Conservation (phyloP, 106 monocot genomes). For the Alisma plantagoaquatica region DNA sequence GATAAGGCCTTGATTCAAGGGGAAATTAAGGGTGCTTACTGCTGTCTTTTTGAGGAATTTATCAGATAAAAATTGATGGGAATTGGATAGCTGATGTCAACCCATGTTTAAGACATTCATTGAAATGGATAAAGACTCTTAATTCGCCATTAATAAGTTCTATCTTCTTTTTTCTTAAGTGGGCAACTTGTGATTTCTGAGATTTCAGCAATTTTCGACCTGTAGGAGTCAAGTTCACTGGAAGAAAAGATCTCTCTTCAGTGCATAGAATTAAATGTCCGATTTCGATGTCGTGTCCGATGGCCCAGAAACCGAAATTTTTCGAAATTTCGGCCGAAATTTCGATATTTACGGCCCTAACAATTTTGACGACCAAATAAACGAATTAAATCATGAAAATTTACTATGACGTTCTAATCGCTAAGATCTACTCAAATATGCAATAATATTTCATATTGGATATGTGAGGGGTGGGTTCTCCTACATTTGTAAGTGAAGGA, state of each 20-base stretch:
- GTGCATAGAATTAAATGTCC: no score
- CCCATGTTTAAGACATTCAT: constrained; percentile 63
- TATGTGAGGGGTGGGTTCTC: no score
- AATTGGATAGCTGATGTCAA: constrained; percentile 86
- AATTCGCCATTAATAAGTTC: constrained; percentile 59
- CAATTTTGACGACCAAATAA: no score
- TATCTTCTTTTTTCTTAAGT: constrained; percentile 85
- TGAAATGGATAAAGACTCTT: constrained; percentile 80
- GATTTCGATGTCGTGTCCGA: no score
- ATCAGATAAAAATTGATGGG: constrained; percentile 60
- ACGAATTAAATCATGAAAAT: no score
- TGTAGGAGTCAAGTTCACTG: constrained; percentile 46
- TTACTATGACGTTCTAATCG: no score
- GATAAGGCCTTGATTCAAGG: constrained; percentile 71
- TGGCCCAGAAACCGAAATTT: no score
- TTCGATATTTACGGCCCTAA: no score
- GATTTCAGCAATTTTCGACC: constrained; percentile 41
- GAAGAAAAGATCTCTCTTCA: constrained; percentile 74
- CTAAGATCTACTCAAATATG: no score
- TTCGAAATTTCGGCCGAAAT: no score
- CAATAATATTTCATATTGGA: no score
- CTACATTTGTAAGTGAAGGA: no score
- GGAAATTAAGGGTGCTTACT: constrained; percentile 59
- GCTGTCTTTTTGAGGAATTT: constrained; percentile 73
- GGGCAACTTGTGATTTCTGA: constrained; percentile 96